These are phyloP conservation scores for Emergomyces africanus DNA, from an alignment of 2,329 filamentous ascomycete species.

Conservation along the genomic window DNA sequence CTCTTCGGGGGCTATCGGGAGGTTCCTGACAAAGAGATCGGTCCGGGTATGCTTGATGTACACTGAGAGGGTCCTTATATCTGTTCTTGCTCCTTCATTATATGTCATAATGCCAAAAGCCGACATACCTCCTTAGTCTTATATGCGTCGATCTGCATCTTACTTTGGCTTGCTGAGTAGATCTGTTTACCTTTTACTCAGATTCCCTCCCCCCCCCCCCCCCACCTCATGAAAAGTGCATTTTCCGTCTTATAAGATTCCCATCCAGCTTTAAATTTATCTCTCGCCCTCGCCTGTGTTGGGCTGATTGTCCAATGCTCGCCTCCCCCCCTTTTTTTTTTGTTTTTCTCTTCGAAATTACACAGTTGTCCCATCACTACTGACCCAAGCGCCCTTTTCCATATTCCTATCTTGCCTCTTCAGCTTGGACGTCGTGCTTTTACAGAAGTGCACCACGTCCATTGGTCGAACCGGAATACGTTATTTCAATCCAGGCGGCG, in stretches of 20 bases:
- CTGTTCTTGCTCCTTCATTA: background rate
- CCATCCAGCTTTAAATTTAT: conserved; percentile 5
- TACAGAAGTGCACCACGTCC: conserved; percentile 3
- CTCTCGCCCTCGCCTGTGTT: conserved; percentile 6
- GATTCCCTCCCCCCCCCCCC: conserved; percentile 3
- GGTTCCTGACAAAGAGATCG: conserved; percentile 9
- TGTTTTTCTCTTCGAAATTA: background rate
- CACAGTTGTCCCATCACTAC: background rate
- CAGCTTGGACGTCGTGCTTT: background rate
- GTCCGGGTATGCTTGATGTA: background rate
- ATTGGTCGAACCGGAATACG: background rate
- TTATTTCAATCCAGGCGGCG: background rate
- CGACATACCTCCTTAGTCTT: conserved; percentile 6
- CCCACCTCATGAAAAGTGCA: background rate
- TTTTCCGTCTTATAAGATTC: background rate
- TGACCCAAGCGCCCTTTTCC: conserved; percentile 2
- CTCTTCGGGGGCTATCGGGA: conserved; percentile 1
- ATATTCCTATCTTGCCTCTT: background rate
- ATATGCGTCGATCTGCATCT: conserved; percentile 9
- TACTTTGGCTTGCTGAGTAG: conserved; percentile 7
- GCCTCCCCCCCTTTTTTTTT: too few species aligned
- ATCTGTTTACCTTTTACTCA: conserved; percentile 7
- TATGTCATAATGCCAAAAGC: conserved; percentile 9
- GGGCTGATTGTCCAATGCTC: background rate
- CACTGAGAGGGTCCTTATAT: background rate